Base-by-base conservation (phyloP, 805 yeast species). In the Candida tallmaniae region DNA sequence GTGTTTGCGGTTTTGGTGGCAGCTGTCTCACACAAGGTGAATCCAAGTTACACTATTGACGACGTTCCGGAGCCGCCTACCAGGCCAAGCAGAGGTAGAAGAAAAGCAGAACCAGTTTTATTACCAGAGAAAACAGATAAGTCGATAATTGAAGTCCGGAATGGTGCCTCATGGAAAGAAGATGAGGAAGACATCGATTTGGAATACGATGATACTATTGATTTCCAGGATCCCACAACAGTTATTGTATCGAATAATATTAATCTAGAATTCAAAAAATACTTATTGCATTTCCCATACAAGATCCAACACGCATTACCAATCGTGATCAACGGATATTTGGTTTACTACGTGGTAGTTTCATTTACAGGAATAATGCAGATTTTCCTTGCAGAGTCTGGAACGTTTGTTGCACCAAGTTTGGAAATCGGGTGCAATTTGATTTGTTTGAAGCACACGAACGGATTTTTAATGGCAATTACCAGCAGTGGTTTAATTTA, bases 351-450 rank as follows among this genome's bases (percentile, higher is more conserved):
- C 64, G 71, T 72, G 8, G 50, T 78, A 15, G 66, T 80, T 0
- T 76, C 85, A 0, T 79, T 78, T 30, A 62, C 70, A 20, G 88
- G 88, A 0, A 55, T 75, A 0, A 45, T 80, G 10, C 68, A 72
- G 40, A 42, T 76, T 0, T 45, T 70, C 6, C 54, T 71, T 1
- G 61, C 72, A 0, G 52, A 56, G 5, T 44, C 67, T 5, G 84
- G 84, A 0, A 49, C 69, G 16, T 59, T 60, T 19, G 41, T 68
- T 1, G 48, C 62, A 31, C 79, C 83, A 2, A 52, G 66, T 8
- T 49, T 78, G 8, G 81, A 77, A 46, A 35, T 79, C 3, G 83
- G 83, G 0, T 56, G 56, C 10, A 65, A 66, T 32, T 54, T 76
- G 0, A 54, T 70, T 0, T 58, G 56, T 15, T 38, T 74, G 32